phyloP scores from a whole-genome alignment of 257 asterid species.

The Dorcoceras hygrometricum region DNA sequence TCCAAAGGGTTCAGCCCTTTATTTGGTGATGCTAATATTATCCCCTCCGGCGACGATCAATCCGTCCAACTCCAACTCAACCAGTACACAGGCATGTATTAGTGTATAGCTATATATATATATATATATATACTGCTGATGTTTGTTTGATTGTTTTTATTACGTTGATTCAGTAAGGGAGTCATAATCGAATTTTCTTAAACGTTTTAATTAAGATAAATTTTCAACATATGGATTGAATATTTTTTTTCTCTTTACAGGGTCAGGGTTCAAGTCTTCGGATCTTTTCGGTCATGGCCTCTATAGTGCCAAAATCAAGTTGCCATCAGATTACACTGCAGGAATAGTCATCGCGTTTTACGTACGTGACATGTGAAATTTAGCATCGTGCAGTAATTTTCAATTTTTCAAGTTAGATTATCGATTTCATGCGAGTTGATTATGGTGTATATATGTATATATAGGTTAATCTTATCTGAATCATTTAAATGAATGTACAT shows the following conservation, averaged over 20 bases:
- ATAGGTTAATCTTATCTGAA: too few species aligned
- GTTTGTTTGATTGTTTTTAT: too few species aligned
- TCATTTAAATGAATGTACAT: too few species aligned
- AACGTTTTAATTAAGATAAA: not conserved
- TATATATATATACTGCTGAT: too few species aligned
- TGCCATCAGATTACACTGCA: conserved; percentile 87
- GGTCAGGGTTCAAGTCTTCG: conserved; percentile 87
- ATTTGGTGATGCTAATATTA: conserved; percentile 66
- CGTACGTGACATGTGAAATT: conserved; percentile 35
- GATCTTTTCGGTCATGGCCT: conserved; percentile 78
- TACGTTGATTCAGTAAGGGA: too few species aligned
- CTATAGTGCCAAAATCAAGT: conserved; percentile 84
- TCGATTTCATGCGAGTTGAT: too few species aligned
- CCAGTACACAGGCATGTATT: conserved; percentile 58
- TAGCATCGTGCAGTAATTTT: not conserved
- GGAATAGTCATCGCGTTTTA: conserved; percentile 93
- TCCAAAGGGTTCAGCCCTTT: conserved; percentile 59
- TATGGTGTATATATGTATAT: not conserved
- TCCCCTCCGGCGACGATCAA: conserved; percentile 46
- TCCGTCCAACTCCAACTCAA: conserved; percentile 73
- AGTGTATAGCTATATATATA: too few species aligned
- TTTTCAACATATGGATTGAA: not conserved
- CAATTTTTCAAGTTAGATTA: not conserved
- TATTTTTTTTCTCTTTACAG: conserved; percentile 35
- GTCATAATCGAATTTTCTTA: too few species aligned